These are phyloP conservation scores for Tulasnella sp. DNA, from an alignment of 768 basidiomycete genomes.

Conservation along the genomic window DNA sequence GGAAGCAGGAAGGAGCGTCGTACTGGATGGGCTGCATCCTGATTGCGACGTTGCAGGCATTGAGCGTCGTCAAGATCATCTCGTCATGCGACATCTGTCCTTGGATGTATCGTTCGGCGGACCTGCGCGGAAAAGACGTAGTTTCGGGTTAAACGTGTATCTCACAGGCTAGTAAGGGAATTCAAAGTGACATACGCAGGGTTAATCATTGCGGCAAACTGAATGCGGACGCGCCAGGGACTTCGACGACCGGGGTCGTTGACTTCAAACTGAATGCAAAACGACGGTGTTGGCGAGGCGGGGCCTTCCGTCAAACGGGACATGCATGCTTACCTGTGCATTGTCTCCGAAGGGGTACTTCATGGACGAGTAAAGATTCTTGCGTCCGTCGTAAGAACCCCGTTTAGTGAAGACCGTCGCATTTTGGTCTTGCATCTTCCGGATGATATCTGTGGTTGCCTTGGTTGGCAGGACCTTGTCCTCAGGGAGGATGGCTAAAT, in stretches of 20 bases:
- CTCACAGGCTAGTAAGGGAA: neutral
- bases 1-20: neutral
- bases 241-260: conserved; percentile 40
- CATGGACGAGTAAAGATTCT: conserved; percentile 60
- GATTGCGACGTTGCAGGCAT: conserved; percentile 56
- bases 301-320: conserved; percentile 31
- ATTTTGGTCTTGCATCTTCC: conserved; percentile 46
- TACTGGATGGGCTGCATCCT: conserved; percentile 60
- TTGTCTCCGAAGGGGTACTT: conserved; percentile 49
- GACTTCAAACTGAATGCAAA: conserved; percentile 51
- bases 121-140: conserved; percentile 29
- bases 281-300: neutral
- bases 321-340: conserved; percentile 37
- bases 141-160: neutral
- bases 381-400: conserved; percentile 71
- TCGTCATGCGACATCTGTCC: conserved; percentile 65
- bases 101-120: conserved; percentile 53
- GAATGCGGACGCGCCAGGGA: conserved; percentile 56
- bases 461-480: conserved; percentile 61
- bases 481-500: conserved; percentile 52
- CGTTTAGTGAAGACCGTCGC: conserved; percentile 64
- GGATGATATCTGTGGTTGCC: conserved; percentile 64
- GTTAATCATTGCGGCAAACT: conserved; percentile 52
- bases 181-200: conserved; percentile 38
- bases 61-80: conserved; percentile 57